Conservation (phyloP, 768 basidiomycete species). For the Albatrellus ellisii region DNA sequence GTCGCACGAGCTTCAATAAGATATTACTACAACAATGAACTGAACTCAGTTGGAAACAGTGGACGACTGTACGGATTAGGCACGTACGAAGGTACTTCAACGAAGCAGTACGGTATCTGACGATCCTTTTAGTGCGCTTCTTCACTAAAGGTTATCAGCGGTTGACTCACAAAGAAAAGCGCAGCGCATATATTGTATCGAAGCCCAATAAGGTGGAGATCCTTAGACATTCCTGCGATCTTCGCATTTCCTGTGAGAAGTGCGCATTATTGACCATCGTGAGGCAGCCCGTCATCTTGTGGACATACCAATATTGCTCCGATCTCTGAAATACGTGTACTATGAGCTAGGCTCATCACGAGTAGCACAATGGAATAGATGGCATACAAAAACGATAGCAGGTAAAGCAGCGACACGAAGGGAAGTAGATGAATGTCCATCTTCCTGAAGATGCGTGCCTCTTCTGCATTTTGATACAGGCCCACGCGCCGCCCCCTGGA, state of each 20-base stretch:
- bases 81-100: constrained; percentile 26
- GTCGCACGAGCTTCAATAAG: constrained; percentile 22
- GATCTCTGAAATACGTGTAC: constrained; percentile 8
- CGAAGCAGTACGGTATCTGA: constrained; percentile 25
- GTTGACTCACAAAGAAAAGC: constrained; percentile 22
- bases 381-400: constrained; percentile 13
- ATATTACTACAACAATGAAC: constrained; percentile 21
- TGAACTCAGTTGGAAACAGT: not conserved
- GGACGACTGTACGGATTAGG: not conserved
- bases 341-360: not conserved
- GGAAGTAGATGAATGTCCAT: constrained; percentile 9
- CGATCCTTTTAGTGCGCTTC: not conserved
- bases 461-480: not conserved
- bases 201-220: constrained; percentile 23
- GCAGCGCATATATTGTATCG: constrained; percentile 26
- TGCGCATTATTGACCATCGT: not conserved
- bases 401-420: constrained; percentile 8
- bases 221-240: constrained; percentile 31
- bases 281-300: not conserved
- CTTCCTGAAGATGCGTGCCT: constrained; percentile 5
- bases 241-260: constrained; percentile 15
- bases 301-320: constrained; percentile 11
- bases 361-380: not conserved
- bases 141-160: not conserved
- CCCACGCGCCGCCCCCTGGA: not conserved